Conservation (phyloP, 352 stramenopile species). For the Globisporangium lucens region DNA sequence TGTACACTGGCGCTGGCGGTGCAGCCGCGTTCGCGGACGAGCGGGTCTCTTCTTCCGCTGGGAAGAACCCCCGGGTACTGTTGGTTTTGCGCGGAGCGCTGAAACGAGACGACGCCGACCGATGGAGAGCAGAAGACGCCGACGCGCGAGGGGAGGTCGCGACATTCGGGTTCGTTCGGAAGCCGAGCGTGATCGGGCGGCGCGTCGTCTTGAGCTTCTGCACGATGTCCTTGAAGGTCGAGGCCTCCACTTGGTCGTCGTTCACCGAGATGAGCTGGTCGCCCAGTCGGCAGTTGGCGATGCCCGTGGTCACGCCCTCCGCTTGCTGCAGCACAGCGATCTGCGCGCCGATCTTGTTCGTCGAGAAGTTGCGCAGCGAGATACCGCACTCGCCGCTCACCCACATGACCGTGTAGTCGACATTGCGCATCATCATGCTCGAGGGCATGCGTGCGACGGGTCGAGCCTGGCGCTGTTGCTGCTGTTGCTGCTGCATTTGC, state of each 20-base stretch:
- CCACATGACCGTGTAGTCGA: conserved; percentile 77
- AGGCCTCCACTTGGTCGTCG: conserved; percentile 51
- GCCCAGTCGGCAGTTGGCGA: conserved; percentile 69
- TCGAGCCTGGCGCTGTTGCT: conserved; percentile 17
- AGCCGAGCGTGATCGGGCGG: conserved; percentile 68
- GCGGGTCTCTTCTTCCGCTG: conserved; percentile 7
- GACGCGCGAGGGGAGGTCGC: conserved; percentile 51
- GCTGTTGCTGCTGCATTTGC: conserved; percentile 24
- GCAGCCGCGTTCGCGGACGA: conserved; percentile 2
- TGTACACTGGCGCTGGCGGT: not conserved
- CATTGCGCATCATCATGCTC: conserved; percentile 10
- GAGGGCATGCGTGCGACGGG: conserved; percentile 6
- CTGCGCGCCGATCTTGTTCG: conserved; percentile 72
- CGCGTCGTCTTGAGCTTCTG: conserved; percentile 71
- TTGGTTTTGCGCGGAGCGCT: not conserved
- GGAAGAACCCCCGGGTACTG: conserved; percentile 15
- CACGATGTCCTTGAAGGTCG: conserved; percentile 71
- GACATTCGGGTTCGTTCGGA: conserved; percentile 63
- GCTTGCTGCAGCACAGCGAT: conserved; percentile 79
- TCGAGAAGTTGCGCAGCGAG: conserved; percentile 78
- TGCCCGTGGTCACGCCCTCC: conserved; percentile 72
- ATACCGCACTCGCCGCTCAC: conserved; percentile 82
- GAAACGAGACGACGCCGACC: not conserved
- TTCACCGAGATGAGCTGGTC: conserved; percentile 79
- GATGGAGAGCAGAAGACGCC: conserved; percentile 3